Evolutionary conservation across 176 grass and related monocot genomes (phyloP).

Genomic region (Saccharum spontaneum): DNA sequence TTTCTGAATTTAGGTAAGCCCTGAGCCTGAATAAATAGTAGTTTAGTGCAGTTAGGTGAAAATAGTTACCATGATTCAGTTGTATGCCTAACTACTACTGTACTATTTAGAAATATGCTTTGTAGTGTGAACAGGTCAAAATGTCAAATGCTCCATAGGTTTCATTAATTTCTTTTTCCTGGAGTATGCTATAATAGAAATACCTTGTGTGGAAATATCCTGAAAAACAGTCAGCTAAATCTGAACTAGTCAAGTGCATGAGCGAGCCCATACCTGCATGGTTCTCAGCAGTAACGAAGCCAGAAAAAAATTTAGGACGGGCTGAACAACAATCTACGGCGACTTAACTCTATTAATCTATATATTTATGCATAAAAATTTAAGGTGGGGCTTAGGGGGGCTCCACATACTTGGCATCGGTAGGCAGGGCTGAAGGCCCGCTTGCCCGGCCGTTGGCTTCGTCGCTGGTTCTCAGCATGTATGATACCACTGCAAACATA

Average conservation of each 20-base stretch:
- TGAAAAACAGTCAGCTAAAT: no score
- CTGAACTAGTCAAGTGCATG: not conserved
- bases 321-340: no score
- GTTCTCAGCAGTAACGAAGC: not conserved
- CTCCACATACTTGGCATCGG: no score
- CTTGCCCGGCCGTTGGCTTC: no score
- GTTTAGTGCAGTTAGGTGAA: not conserved
- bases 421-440: no score
- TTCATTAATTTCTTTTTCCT: not conserved
- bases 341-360: no score
- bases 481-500: not conserved
- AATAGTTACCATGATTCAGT: no score
- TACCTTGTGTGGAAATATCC: not conserved
- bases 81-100: not conserved
- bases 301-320: no score
- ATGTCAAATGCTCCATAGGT: not conserved
- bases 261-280: not conserved
- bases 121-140: not conserved
- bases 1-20: constrained; percentile 48
- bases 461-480: not conserved
- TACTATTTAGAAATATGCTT: not conserved
- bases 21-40: not conserved
- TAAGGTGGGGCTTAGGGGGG: no score
- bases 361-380: no score
- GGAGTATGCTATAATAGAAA: not conserved